Evolutionary conservation across 768 basidiomycete species (phyloP).

Genomic region (Pisolithus marmoratus): DNA sequence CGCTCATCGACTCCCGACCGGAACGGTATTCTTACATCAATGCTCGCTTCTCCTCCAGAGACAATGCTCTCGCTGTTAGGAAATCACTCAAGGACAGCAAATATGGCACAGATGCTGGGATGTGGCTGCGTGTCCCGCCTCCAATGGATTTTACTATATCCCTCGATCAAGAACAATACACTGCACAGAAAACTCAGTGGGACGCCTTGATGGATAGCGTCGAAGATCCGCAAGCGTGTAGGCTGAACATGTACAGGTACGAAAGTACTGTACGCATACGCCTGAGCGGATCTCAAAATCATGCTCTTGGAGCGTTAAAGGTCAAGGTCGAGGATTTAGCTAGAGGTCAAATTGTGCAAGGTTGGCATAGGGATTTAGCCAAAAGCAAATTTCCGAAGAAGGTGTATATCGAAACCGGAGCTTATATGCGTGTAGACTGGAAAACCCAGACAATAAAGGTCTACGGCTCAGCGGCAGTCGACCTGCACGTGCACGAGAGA

Average conservation of each 20-base stretch:
- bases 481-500: slow-evolving; percentile 39
- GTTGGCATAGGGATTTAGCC: slow-evolving; percentile 46
- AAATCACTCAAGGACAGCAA: slow-evolving; percentile 30
- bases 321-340: slow-evolving; percentile 53
- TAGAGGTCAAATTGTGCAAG: slow-evolving; percentile 42
- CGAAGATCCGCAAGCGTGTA: slow-evolving; percentile 32
- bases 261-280: slow-evolving; percentile 32
- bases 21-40: slow-evolving; percentile 33
- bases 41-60: slow-evolving; percentile 45
- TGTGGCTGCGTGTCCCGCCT: slow-evolving; percentile 41
- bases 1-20: slow-evolving; percentile 10
- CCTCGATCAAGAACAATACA: slow-evolving; percentile 44
- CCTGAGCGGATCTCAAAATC: slow-evolving; percentile 46
- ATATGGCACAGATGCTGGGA: slow-evolving; percentile 24
- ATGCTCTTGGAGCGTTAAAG: slow-evolving; percentile 50
- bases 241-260: slow-evolving; percentile 25
- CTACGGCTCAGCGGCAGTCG: slow-evolving; percentile 37
- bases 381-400: slow-evolving; percentile 29
- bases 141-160: slow-evolving; percentile 47
- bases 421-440: slow-evolving; percentile 42
- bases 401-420: slow-evolving; percentile 31
- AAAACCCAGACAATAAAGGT: slow-evolving; percentile 39
- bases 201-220: slow-evolving; percentile 33
- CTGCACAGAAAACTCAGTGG: slow-evolving; percentile 47
- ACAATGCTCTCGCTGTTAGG: slow-evolving; percentile 38